Evolutionary conservation across 805 yeast genomes (phyloP).

Genomic region (Candida wancherniae): DNA sequence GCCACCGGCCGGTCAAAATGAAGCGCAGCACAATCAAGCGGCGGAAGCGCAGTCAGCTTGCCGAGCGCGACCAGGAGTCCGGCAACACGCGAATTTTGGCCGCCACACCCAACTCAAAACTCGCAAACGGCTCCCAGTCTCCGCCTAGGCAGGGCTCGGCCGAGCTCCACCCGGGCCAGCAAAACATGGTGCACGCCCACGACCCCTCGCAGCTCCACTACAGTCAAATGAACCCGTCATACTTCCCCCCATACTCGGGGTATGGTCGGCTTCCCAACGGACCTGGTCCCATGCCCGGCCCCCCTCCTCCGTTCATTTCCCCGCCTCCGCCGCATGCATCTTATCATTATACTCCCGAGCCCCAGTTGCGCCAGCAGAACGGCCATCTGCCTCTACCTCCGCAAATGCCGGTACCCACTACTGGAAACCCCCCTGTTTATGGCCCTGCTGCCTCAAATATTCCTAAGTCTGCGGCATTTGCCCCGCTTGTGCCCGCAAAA

Average conservation of each 20-base stretch:
- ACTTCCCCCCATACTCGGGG: constrained; percentile 33
- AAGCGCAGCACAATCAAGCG: constrained; percentile 70
- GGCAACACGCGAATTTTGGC: constrained; percentile 1
- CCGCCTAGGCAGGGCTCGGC: constrained; percentile 1
- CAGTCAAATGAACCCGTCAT: constrained; percentile 12
- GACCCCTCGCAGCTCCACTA: too few relatives aligned
- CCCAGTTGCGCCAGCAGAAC: too few relatives aligned
- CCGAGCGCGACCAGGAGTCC: too few relatives aligned
- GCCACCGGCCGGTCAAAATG: constrained; percentile 72
- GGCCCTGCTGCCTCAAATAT: too few relatives aligned
- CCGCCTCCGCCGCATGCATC: constrained; percentile 1
- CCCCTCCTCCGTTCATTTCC: constrained; percentile 25
- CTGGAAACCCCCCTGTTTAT: too few relatives aligned
- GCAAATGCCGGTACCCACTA: too few relatives aligned
- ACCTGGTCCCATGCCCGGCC: constrained; percentile 41
- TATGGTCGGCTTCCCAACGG: constrained; percentile 36
- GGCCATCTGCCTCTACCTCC: too few relatives aligned
- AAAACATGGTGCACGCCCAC: too few relatives aligned
- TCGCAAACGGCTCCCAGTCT: too few relatives aligned
- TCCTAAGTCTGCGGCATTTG: too few relatives aligned
- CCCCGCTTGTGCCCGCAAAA: too few relatives aligned
- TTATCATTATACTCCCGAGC: too few relatives aligned
- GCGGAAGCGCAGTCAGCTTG: constrained; percentile 49
- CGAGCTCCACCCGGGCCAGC: not conserved
- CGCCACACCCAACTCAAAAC: not conserved